Evolutionary conservation across 2,329 filamentous ascomycete species (phyloP).

Genomic region (Penicillium brevicompactum): DNA sequence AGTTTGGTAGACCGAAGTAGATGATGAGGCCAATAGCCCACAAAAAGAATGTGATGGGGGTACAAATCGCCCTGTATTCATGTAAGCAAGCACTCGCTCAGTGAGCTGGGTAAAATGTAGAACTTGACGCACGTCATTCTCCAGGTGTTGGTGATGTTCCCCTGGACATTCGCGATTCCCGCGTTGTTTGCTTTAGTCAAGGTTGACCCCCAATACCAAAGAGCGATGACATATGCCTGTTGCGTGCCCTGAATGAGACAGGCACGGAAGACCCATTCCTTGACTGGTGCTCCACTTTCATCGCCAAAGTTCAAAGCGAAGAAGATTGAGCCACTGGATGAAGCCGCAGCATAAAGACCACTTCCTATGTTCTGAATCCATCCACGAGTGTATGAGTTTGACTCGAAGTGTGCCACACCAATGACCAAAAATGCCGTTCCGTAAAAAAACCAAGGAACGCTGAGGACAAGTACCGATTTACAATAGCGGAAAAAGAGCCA

Average conservation of each 20-base stretch:
- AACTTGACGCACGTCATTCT: constrained; percentile 42
- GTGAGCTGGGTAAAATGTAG: not conserved
- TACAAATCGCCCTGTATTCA: constrained; percentile 51
- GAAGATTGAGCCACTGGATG: constrained; percentile 64
- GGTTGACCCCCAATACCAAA: constrained; percentile 69
- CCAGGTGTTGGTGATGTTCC: constrained; percentile 46
- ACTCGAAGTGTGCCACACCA: constrained; percentile 62
- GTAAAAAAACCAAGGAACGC: constrained; percentile 64
- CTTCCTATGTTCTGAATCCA: constrained; percentile 65
- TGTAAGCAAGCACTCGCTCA: constrained; percentile 18
- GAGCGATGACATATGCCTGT: constrained; percentile 64
- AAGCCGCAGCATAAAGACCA: constrained; percentile 63
- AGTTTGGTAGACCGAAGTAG: constrained; percentile 65
- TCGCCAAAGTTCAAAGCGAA: constrained; percentile 69
- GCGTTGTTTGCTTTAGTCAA: constrained; percentile 50
- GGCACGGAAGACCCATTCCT: constrained; percentile 68
- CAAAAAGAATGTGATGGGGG: constrained; percentile 60
- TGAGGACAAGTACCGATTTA: constrained; percentile 60
- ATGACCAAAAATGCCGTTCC: constrained; percentile 64
- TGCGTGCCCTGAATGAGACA: constrained; percentile 68
- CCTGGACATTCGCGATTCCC: constrained; percentile 42
- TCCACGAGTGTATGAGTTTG: constrained; percentile 42
- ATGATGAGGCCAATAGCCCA: constrained; percentile 60
- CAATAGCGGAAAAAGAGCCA: constrained; percentile 63
- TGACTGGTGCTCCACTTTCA: constrained; percentile 63